phyloP scores from a whole-genome alignment of 805 yeast genomes.

The Myxozyma neglecta region DNA sequence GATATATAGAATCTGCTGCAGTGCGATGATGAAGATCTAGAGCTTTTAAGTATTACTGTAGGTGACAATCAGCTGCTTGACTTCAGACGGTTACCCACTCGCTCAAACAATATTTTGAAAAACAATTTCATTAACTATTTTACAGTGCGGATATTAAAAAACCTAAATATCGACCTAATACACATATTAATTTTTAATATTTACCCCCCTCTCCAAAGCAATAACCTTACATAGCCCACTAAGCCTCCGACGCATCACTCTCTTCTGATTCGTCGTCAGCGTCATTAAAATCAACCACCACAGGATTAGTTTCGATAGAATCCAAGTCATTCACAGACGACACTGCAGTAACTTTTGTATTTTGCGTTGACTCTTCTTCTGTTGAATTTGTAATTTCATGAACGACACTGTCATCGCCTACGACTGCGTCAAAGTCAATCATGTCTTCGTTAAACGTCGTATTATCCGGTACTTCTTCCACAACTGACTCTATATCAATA shows the following conservation, averaged over 20 bases:
- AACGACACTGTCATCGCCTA: constrained; percentile 3
- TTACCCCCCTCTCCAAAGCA: neutral
- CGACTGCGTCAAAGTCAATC: constrained; percentile 20
- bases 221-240: neutral
- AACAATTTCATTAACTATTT: no score
- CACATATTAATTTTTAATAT: neutral
- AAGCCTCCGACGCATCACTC: constrained; percentile 7
- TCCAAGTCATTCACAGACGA: neutral
- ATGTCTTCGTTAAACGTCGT: neutral
- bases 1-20: no score
- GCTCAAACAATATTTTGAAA: no score
- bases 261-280: neutral
- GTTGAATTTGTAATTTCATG: neutral
- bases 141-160: no score
- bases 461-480: neutral
- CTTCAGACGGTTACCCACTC: no score
- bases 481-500: constrained; percentile 3
- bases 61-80: no score
- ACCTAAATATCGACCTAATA: no score
- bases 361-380: neutral
- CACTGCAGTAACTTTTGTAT: neutral
- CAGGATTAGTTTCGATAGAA: neutral
- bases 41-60: no score
- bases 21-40: no score
- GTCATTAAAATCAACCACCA: neutral